Evolutionary conservation across 805 yeast species (phyloP), one percentile per base, ranked within the genome.

Genomic region (Kuraishia borneana): DNA sequence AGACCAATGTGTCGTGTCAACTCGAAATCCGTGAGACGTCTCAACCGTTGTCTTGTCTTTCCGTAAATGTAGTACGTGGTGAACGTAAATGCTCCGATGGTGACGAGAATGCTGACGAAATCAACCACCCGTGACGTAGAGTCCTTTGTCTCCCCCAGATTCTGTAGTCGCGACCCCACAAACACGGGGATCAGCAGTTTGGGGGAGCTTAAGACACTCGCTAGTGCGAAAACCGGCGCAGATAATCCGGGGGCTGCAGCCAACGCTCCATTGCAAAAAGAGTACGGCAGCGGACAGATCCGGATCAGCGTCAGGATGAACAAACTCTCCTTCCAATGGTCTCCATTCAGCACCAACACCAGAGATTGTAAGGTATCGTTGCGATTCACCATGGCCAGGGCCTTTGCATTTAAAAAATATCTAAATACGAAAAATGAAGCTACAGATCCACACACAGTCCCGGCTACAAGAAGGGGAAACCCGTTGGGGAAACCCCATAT

Each of bases 261-360:
- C 43, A 92, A 64, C 0, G 95, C 96, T 3, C 96, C 96, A 48
- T 89, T 89, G 0, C 92, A 79, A 21, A 89, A 60, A 2, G 96
- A 85, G 51, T 87, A 92, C 0, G 97, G 97, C 46, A 89, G 68
- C 1, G 98, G 98, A 45, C 96, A 85, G 37, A 89, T 54, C 36
- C 96, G 64, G 20, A 89, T 68, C 49, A 89, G 61, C 34, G 81
- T 70, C 35, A 89, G 55, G 18, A 92, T 56, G 42, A 76, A 52
- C 37, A 87, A 68, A 38, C 76, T 71, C 43, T 80, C 78, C 36
- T 73, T 70, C 30, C 44, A 51, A 5, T 21, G 25, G 21, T 50
- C 47, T 38, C 84, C 94, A 43, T 69, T 74, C 39, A 89, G 54
- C 4, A 84, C 81, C 36, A 77, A 74, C 1, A 83, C 68, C 41